Evolutionary conservation across 163 green algal species (phyloP).

Genomic region (Volvox carteri): DNA sequence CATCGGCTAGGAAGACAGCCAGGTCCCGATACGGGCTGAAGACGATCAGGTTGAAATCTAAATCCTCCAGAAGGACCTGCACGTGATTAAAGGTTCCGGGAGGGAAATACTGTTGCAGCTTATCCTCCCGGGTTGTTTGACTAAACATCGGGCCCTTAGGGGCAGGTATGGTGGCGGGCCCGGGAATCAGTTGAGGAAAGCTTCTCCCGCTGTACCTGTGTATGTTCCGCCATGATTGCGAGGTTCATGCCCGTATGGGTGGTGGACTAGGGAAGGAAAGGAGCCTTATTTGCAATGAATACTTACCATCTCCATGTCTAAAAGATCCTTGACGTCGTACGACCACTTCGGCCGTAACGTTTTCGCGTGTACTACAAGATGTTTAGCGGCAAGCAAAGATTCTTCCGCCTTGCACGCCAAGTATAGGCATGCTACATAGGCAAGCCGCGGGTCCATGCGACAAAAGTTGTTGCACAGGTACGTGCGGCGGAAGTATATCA

Average conservation of each 20-base stretch:
- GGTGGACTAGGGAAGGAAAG: no score
- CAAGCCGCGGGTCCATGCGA: constrained; percentile 75
- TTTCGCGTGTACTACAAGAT: constrained; percentile 71
- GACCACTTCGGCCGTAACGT: constrained; percentile 61
- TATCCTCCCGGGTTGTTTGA: no score
- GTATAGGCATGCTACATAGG: constrained; percentile 84
- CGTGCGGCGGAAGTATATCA: constrained; percentile 79
- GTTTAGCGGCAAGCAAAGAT: constrained; percentile 77
- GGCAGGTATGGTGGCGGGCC: no score
- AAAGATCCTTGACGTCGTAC: constrained; percentile 76
- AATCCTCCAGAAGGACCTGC: constrained; percentile 80
- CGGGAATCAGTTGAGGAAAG: no score
- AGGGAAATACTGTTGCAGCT: background rate
- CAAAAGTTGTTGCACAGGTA: constrained; percentile 76
- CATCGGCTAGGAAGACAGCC: constrained; percentile 46
- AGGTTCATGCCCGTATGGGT: no score
- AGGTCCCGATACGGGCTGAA: constrained; percentile 84
- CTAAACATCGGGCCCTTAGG: no score
- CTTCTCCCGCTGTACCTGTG: no score
- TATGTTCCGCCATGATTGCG: no score
- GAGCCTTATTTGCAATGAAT: no score
- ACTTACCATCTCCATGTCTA: constrained; percentile 83
- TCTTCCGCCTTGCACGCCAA: constrained; percentile 89
- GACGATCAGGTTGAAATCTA: constrained; percentile 85
- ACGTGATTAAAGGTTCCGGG: background rate